Evolutionary conservation across 2,329 filamentous ascomycete species (phyloP).

Genomic region (Penicillium olsonii): DNA sequence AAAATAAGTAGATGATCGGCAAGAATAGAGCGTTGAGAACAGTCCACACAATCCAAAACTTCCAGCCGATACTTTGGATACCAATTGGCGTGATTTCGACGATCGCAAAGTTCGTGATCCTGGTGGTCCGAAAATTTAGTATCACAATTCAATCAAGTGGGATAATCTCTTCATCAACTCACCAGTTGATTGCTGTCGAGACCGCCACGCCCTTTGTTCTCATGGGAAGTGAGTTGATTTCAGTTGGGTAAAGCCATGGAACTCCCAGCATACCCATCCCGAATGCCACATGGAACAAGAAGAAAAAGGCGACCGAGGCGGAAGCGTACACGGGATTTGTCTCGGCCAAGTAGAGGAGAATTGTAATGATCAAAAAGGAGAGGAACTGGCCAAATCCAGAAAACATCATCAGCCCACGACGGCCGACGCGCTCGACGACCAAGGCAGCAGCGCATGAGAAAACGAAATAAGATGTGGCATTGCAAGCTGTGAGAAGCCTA

Average conservation of each 20-base stretch:
- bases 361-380: conserved; percentile 55
- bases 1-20: conserved; percentile 48
- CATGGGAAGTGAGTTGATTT: conserved; percentile 53
- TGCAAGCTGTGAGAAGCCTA: conserved; percentile 59
- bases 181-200: conserved; percentile 54
- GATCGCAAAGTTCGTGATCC: conserved; percentile 34
- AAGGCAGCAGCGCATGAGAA: conserved; percentile 48
- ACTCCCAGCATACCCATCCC: conserved; percentile 25
- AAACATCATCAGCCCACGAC: conserved; percentile 60
- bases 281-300: conserved; percentile 13
- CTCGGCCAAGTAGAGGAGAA: conserved; percentile 38
- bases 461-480: conserved; percentile 52
- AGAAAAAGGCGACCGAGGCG: conserved; percentile 16
- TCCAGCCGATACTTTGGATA: conserved; percentile 43
- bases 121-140: neutral
- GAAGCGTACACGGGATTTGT: conserved; percentile 2
- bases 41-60: conserved; percentile 50
- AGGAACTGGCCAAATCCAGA: conserved; percentile 53
- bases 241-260: conserved; percentile 49
- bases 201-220: conserved; percentile 51
- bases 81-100: conserved; percentile 49
- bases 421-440: conserved; percentile 52
- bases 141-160: neutral
- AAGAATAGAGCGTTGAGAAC: conserved; percentile 51
- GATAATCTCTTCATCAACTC: conserved; percentile 33